Conservation (phyloP, 768 basidiomycete genomes). For the Boletus patriciae region DNA sequence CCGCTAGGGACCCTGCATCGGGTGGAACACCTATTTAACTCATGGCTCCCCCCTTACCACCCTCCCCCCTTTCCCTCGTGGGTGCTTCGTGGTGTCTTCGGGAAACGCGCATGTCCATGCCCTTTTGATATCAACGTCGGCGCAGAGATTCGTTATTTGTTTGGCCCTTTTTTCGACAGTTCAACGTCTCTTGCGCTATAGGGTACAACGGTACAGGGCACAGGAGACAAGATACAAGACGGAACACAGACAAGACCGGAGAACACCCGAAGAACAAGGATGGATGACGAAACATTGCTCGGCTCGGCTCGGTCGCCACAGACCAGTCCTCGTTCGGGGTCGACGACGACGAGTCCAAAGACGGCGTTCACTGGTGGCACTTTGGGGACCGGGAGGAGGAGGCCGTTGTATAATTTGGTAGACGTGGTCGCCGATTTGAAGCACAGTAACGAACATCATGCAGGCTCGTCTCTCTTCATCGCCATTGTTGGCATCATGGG, state of each 20-base stretch:
- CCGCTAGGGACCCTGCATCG: conserved; percentile 9
- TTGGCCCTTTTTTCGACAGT: neutral
- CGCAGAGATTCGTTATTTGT: neutral
- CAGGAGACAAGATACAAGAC: neutral
- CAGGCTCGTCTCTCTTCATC: conserved; percentile 27
- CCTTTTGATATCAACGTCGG: conserved; percentile 11
- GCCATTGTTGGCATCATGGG: neutral
- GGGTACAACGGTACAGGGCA: neutral
- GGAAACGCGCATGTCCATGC: neutral
- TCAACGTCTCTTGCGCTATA: neutral
- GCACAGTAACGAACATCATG: conserved; percentile 34
- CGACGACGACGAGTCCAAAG: conserved; percentile 15
- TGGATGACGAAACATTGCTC: conserved; percentile 29
- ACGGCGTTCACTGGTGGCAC: conserved; percentile 4
- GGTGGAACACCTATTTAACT: conserved; percentile 13
- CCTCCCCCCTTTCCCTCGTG: conserved; percentile 13
- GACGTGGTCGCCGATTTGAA: conserved; percentile 46
- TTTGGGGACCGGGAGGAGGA: conserved; percentile 28
- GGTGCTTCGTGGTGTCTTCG: conserved; percentile 3
- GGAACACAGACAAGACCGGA: neutral
- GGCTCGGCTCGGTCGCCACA: conserved; percentile 21
- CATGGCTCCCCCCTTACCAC: neutral
- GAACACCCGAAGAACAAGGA: neutral
- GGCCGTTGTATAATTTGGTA: conserved; percentile 41
- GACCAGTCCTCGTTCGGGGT: conserved; percentile 21